phyloP scores from a whole-genome alignment of 2,329 filamentous ascomycete genomes.

The Arthrocladium fulminans region DNA sequence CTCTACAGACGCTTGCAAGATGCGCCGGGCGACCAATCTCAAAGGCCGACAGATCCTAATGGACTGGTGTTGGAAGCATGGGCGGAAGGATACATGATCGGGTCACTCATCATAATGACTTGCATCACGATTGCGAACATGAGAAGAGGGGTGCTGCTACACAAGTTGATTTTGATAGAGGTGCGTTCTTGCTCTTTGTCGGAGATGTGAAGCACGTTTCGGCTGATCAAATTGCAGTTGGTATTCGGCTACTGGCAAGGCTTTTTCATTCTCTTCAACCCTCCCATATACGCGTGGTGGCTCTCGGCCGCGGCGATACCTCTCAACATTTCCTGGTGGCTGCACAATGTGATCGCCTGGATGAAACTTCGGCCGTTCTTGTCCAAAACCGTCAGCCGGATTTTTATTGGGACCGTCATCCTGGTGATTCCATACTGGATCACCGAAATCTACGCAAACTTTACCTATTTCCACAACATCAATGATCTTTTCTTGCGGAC shows the following conservation, averaged over 20 bases:
- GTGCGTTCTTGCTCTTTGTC: slow-evolving; percentile 19
- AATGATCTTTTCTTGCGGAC: slow-evolving; percentile 42
- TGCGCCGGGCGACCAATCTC: slow-evolving; percentile 9
- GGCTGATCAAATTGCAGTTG: slow-evolving; percentile 29
- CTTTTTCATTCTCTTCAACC: slow-evolving; percentile 46
- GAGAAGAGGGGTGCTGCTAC: slow-evolving; percentile 33
- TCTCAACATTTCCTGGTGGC: slow-evolving; percentile 47
- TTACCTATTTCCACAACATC: slow-evolving; percentile 47
- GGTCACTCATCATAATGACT: slow-evolving; percentile 36
- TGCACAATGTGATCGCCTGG: slow-evolving; percentile 55
- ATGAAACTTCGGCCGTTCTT: slow-evolving; percentile 52
- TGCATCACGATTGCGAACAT: slow-evolving; percentile 38
- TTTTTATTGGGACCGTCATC: slow-evolving; percentile 50
- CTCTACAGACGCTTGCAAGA: slow-evolving; percentile 6
- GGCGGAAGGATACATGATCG: slow-evolving; percentile 37
- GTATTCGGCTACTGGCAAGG: slow-evolving; percentile 46
- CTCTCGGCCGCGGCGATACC: slow-evolving; percentile 47
- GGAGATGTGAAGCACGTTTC: not conserved
- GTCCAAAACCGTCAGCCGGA: slow-evolving; percentile 33
- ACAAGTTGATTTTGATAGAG: slow-evolving; percentile 39
- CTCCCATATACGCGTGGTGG: slow-evolving; percentile 49
- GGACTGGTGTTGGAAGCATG: slow-evolving; percentile 32
- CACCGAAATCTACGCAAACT: slow-evolving; percentile 52
- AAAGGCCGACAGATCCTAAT: slow-evolving; percentile 22
- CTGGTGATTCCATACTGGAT: slow-evolving; percentile 52